These are phyloP conservation scores for Symmetrospora coprosmae DNA, from an alignment of 768 basidiomycete genomes.

Conservation along the genomic window DNA sequence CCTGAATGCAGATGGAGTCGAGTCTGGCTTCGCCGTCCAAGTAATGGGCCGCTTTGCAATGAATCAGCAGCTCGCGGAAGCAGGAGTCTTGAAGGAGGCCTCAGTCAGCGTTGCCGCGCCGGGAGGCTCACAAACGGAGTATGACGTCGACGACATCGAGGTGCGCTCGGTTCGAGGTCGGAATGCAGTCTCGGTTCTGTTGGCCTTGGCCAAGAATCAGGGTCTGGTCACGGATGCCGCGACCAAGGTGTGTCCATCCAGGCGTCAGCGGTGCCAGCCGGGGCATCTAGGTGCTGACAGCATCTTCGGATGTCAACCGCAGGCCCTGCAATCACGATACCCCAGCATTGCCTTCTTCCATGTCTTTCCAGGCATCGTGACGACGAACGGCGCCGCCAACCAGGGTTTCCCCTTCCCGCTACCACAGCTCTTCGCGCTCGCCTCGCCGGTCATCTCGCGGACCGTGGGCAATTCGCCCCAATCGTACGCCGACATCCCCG, in stretches of 20 bases:
- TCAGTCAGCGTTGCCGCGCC: conserved; percentile 27
- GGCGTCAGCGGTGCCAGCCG: no score
- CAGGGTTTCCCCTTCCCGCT: conserved; percentile 24
- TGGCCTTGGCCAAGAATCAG: background rate
- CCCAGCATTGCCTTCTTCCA: conserved; percentile 26
- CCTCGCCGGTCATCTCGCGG: conserved; percentile 20
- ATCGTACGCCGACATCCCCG: conserved; percentile 28
- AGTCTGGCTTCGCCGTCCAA: conserved; percentile 29
- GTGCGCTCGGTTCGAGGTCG: background rate
- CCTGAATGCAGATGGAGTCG: conserved; percentile 13
- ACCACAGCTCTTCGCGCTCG: conserved; percentile 17
- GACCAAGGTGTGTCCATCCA: background rate
- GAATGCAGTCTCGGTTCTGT: background rate
- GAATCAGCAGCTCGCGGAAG: conserved; percentile 25
- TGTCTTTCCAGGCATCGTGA: conserved; percentile 30
- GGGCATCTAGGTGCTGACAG: background rate
- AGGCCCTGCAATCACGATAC: conserved; percentile 25
- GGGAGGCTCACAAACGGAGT: background rate
- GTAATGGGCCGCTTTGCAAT: conserved; percentile 29
- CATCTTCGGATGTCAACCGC: background rate
- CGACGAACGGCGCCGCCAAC: conserved; percentile 5
- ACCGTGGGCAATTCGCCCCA: conserved; percentile 27
- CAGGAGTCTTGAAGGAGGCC: conserved; percentile 25
- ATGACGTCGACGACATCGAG: conserved; percentile 26
- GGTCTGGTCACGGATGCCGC: background rate